These are phyloP conservation scores for Colletotrichum falcatum DNA, from an alignment of 2,329 filamentous ascomycete genomes.

Conservation along the genomic window DNA sequence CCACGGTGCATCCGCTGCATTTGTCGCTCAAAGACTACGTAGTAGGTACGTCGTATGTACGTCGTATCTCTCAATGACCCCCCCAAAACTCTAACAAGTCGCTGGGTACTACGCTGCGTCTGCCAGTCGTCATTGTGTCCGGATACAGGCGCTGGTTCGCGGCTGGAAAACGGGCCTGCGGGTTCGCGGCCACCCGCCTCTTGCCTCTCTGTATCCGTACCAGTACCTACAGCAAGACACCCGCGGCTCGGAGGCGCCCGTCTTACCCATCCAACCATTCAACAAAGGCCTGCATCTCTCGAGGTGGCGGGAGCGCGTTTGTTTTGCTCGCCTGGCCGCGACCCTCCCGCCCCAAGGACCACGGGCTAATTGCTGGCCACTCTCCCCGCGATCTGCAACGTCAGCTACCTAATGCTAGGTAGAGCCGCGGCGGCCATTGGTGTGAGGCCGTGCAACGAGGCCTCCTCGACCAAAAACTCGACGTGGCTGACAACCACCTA, in stretches of 20 bases:
- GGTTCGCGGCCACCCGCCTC: constrained; percentile 29
- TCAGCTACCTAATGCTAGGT: constrained; percentile 12
- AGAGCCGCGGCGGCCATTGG: not conserved
- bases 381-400: constrained; percentile 8
- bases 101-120: not conserved
- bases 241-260: constrained; percentile 38
- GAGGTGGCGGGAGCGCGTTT: constrained; percentile 4
- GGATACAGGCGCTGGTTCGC: constrained; percentile 28
- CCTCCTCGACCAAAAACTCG: constrained; percentile 7
- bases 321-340: constrained; percentile 17
- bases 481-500: constrained; percentile 6
- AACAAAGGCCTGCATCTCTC: constrained; percentile 29
- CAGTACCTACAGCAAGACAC: not conserved
- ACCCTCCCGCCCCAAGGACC: constrained; percentile 33
- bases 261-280: constrained; percentile 31
- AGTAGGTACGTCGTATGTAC: too few relatives aligned
- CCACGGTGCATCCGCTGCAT: not conserved
- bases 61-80: not conserved
- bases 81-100: not conserved
- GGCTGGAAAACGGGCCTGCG: constrained; percentile 23
- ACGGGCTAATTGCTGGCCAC: not conserved
- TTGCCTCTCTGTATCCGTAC: not conserved
- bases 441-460: constrained; percentile 4
- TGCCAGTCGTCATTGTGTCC: constrained; percentile 14
- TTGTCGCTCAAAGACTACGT: not conserved